Conservation (phyloP, 768 basidiomycete species). For the Favolaschia claudopus region DNA sequence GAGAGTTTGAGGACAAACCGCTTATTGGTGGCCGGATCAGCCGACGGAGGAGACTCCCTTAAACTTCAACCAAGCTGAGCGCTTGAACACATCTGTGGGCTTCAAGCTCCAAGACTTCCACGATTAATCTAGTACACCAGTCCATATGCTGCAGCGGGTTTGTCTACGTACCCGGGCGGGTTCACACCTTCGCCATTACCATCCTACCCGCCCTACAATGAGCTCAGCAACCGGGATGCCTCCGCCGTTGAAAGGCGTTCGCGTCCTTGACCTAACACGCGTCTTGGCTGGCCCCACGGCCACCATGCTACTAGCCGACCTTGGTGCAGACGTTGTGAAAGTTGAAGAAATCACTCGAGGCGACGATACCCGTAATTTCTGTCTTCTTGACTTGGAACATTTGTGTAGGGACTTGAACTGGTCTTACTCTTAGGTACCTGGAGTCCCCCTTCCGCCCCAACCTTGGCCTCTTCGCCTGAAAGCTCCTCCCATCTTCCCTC, state of each 20-base stretch:
- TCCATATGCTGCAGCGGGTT: conserved; percentile 1
- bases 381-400: neutral
- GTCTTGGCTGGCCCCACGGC: conserved; percentile 91
- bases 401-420: conserved; percentile 12
- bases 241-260: conserved; percentile 81
- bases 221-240: conserved; percentile 56
- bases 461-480: conserved; percentile 53
- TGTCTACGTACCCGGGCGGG: neutral
- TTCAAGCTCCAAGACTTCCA: no score
- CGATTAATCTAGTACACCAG: no score
- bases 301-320: conserved; percentile 93
- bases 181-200: conserved; percentile 16
- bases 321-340: conserved; percentile 94
- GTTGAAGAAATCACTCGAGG: conserved; percentile 83
- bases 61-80: no score
- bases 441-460: conserved; percentile 68
- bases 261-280: conserved; percentile 88
- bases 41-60: no score
- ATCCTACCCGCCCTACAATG: conserved; percentile 14
- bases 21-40: no score
- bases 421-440: conserved; percentile 62
- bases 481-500: conserved; percentile 75
- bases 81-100: no score
- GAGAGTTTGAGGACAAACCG: no score
- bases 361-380: conserved; percentile 83